Evolutionary conservation across 2,329 filamentous ascomycete species (phyloP).

Genomic region (Venturia asperata): DNA sequence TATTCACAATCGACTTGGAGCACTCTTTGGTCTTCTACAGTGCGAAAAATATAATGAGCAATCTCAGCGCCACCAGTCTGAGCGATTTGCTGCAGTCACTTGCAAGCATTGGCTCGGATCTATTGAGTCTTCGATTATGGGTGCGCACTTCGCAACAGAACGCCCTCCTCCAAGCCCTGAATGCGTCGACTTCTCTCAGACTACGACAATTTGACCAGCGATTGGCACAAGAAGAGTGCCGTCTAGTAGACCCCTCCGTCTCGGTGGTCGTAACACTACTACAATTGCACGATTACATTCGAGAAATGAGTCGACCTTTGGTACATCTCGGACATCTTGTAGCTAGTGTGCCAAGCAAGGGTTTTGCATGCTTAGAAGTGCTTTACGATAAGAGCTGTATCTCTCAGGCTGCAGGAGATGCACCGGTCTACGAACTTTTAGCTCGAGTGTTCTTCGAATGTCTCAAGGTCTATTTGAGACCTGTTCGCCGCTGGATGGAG

Average conservation of each 20-base stretch:
- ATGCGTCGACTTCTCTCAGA: conserved; percentile 52
- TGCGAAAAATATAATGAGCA: conserved; percentile 18
- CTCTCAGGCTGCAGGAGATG: conserved; percentile 63
- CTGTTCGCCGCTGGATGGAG: conserved; percentile 79
- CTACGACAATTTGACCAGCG: conserved; percentile 52
- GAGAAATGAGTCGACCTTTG: conserved; percentile 48
- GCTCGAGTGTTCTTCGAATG: conserved; percentile 70
- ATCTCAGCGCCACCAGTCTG: conserved; percentile 26
- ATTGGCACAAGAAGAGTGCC: conserved; percentile 54
- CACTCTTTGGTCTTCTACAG: conserved; percentile 36
- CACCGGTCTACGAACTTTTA: conserved; percentile 54
- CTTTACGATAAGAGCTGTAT: conserved; percentile 64
- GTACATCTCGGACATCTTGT: conserved; percentile 56
- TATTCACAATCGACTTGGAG: conserved; percentile 49
- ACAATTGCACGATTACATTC: conserved; percentile 52
- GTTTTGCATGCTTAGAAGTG: conserved; percentile 52
- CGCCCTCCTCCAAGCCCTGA: conserved; percentile 60
- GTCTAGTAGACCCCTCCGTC: conserved; percentile 42
- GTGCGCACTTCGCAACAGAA: conserved; percentile 29
- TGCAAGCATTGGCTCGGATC: conserved; percentile 41
- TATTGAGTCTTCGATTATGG: conserved; percentile 47
- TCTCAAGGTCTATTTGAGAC: conserved; percentile 72
- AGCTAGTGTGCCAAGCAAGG: conserved; percentile 41
- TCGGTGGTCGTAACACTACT: conserved; percentile 61
- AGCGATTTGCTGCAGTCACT: conserved; percentile 39